These are phyloP conservation scores for Ocimum tenuiflorum DNA, from an alignment of 257 asterid species.

Conservation along the genomic window DNA sequence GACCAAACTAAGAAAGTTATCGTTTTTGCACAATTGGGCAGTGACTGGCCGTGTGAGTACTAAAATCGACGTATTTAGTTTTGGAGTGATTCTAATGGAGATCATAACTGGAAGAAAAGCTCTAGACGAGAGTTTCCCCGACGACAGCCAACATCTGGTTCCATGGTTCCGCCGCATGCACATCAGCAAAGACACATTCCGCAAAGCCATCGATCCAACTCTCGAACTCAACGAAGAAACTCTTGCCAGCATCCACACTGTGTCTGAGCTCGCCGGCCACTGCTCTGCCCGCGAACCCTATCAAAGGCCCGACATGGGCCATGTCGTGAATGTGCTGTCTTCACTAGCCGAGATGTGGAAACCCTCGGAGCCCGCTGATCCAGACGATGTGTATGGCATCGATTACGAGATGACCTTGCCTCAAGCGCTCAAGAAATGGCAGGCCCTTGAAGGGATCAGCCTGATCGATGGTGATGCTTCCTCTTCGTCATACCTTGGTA, in stretches of 20 bases:
- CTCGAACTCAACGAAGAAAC: constrained; percentile 50
- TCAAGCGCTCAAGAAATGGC: constrained; percentile 86
- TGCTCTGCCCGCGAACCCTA: constrained; percentile 70
- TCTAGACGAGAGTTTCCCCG: constrained; percentile 50
- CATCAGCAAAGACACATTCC: constrained; percentile 45
- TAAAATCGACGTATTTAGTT: constrained; percentile 68
- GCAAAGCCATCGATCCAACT: constrained; percentile 50
- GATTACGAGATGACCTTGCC: constrained; percentile 75
- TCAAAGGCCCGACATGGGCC: constrained; percentile 86
- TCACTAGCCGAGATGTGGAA: constrained; percentile 82
- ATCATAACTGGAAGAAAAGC: constrained; percentile 64
- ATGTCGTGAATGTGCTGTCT: constrained; percentile 68
- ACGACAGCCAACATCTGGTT: constrained; percentile 66
- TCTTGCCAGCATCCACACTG: constrained; percentile 46
- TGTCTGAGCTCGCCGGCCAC: constrained; percentile 83
- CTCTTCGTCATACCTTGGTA: constrained; percentile 38
- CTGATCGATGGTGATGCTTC: constrained; percentile 42
- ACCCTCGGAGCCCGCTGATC: constrained; percentile 61
- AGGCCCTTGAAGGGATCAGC: constrained; percentile 66
- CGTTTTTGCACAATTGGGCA: constrained; percentile 14
- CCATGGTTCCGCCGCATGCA: constrained; percentile 74
- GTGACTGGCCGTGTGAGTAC: constrained; percentile 88
- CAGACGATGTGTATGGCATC: constrained; percentile 59
- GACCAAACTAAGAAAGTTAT: not conserved
- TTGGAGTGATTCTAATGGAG: constrained; percentile 87